Evolutionary conservation across 805 yeast species (phyloP), one percentile per base, ranked within the genome.

Genomic region (Kregervanrija fluxuum): DNA sequence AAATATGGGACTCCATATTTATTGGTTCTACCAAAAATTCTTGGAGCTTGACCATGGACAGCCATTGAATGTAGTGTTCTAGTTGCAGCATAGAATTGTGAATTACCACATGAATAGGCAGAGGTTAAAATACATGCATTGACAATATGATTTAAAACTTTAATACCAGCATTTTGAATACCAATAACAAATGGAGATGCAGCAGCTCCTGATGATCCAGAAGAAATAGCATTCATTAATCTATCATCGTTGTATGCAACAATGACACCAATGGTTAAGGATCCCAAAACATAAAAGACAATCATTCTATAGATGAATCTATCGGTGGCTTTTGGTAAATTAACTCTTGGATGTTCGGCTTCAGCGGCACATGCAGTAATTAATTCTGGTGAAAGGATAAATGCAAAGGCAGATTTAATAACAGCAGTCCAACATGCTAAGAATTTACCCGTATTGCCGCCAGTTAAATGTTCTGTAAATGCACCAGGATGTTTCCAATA

Each of bases 111-210:
- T 14, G 78, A 73, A 33, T 68, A 66, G 11, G 83, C 84, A 38
- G 84, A 78, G 3, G 80, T 69, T 57, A 80, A 65, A 52, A 80
- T 76, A 43, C 73, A 75, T 10, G 75, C 85, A 54, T 80, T 80
- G 54, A 80, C 70, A 49, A 80, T 76, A 52, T 78, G 81, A 54
- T 80, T 75, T 50, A 79, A 65, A 6, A 74, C 81, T 17, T 66
- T 69, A 39, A 78, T 73, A 41, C 83, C 81, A 5, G 81, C 83
- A 55, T 70, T 74, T 63, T 72, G 73, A 54, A 75, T 79, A 39
- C 82, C 85, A 54, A 80, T 72, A 44, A 80, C 84, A 51, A 78
- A 80, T 3, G 85, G 85, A 31, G 83, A 78, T 13, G 82, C 80
- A 30, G 80, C 72, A 22, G 84, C 84, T 50, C 79, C 76, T 2